A percentile compares a stretch with the other conserved stretches of the same genome.
Evolutionary conservation across 352 stramenopile species (phyloP).

Genomic region (Thalassiosira livingstoniorum): DNA sequence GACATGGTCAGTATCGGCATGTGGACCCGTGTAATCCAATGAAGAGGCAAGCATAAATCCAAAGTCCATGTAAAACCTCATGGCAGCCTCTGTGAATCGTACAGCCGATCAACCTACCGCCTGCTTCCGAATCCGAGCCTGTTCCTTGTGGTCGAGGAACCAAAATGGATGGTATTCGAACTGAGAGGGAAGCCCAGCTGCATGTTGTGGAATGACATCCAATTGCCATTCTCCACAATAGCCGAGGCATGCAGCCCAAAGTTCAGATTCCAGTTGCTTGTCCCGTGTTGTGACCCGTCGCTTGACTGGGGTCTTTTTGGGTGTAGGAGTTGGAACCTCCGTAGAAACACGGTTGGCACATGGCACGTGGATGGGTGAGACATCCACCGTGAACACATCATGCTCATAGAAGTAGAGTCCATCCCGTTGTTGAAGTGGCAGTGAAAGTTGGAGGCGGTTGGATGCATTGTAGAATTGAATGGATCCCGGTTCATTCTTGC

Average conservation of each 20-base stretch:
- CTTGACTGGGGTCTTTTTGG: background rate
- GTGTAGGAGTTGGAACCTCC: too few relatives aligned
- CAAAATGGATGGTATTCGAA: background rate
- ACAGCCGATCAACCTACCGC: background rate
- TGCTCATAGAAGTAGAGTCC: too few relatives aligned
- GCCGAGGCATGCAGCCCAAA: too few relatives aligned
- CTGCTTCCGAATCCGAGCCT: conserved; percentile 13
- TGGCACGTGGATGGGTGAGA: too few relatives aligned
- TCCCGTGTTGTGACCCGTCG: background rate
- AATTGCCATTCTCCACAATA: background rate
- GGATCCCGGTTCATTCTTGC: too few relatives aligned
- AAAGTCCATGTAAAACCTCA: background rate
- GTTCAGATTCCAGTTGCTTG: background rate
- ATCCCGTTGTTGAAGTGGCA: too few relatives aligned
- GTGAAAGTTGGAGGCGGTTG: too few relatives aligned
- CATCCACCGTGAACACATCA: too few relatives aligned
- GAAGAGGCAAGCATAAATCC: background rate
- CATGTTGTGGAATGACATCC: background rate
- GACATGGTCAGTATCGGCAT: background rate
- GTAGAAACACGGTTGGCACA: too few relatives aligned
- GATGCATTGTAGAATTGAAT: too few relatives aligned
- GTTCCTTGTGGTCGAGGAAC: conserved; percentile 2
- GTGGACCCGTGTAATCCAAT: background rate
- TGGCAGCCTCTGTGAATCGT: background rate
- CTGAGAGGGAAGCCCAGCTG: background rate